These are phyloP conservation scores for Lunularia cruciata DNA, from an alignment of 225 moss, liverwort and hornwort species.

Conservation along the genomic window DNA sequence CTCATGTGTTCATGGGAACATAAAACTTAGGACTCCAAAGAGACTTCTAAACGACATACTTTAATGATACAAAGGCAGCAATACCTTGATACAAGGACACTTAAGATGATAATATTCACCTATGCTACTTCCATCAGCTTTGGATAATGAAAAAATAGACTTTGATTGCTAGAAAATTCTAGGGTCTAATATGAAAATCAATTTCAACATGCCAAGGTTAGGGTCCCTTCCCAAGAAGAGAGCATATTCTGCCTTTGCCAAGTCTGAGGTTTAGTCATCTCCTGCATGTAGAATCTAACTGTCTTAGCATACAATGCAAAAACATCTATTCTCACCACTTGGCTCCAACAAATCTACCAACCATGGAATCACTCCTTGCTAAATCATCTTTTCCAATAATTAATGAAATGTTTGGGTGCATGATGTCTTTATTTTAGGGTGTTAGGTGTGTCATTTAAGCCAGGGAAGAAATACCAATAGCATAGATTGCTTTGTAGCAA, in stretches of 20 bases:
- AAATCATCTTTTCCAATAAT: too few species aligned
- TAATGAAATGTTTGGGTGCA: too few species aligned
- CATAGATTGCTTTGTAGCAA: too few species aligned
- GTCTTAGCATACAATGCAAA: too few species aligned
- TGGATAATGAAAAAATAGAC: neutral
- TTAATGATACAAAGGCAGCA: neutral
- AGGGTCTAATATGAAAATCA: constrained; percentile 14
- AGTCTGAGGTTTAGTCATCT: neutral
- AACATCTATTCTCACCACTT: too few species aligned
- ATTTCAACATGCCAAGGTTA: constrained; percentile 19
- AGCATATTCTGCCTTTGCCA: neutral
- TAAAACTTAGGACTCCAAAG: too few species aligned
- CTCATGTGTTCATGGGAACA: too few species aligned
- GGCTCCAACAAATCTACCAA: too few species aligned
- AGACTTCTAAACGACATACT: neutral
- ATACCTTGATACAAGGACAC: neutral
- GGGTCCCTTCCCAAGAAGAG: neutral
- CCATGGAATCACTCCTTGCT: too few species aligned
- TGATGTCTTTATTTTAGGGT: too few species aligned
- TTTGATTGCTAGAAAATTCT: constrained; percentile 16
- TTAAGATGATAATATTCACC: neutral
- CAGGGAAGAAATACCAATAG: too few species aligned
- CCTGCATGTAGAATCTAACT: neutral
- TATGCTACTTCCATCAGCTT: neutral
- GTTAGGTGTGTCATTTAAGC: too few species aligned